Evolutionary conservation across 768 basidiomycete genomes (phyloP).

Genomic region (Cystobasidiopsis lactophilus): DNA sequence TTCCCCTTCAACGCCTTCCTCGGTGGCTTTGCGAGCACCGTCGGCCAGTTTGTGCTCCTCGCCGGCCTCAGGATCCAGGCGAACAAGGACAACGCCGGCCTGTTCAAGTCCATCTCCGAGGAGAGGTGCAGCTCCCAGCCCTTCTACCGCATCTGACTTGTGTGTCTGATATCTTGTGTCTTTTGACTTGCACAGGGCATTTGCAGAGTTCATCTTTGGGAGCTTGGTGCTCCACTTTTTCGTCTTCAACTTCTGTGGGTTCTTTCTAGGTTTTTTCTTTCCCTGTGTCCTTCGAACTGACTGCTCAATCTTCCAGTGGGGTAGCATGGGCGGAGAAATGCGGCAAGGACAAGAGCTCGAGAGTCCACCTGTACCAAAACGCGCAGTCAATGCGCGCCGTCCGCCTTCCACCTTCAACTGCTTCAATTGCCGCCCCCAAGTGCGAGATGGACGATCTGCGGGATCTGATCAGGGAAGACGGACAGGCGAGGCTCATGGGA

Average conservation of each 20-base stretch:
- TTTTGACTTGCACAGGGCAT: slow-evolving; percentile 68
- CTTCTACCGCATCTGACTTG: background rate
- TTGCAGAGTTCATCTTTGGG: slow-evolving; percentile 88
- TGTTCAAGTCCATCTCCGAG: slow-evolving; percentile 79
- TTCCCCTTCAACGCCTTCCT: slow-evolving; percentile 96
- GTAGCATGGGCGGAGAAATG: too few species aligned
- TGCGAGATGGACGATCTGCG: too few species aligned
- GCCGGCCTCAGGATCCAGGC: slow-evolving; percentile 82
- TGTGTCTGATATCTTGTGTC: background rate
- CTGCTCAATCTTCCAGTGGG: too few species aligned
- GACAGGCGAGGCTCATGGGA: too few species aligned
- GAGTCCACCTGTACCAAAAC: too few species aligned
- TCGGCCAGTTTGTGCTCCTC: slow-evolving; percentile 89
- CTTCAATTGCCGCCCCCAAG: too few species aligned
- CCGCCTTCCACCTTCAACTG: too few species aligned
- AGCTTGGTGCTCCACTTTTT: slow-evolving; percentile 94
- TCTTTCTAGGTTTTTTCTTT: too few species aligned
- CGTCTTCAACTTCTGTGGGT: slow-evolving; percentile 61
- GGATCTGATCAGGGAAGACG: too few species aligned
- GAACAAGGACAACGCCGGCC: slow-evolving; percentile 55
- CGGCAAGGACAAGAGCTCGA: too few species aligned
- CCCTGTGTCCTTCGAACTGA: too few species aligned
- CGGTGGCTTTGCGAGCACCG: slow-evolving; percentile 72
- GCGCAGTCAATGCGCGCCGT: too few species aligned
- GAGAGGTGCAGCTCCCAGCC: slow-evolving; percentile 27